Percentiles rank a stretch among this genome's conserved stretches.
These are phyloP conservation scores for Boletus subcaerulescens DNA, from an alignment of 768 basidiomycete species.

Conservation along the genomic window DNA sequence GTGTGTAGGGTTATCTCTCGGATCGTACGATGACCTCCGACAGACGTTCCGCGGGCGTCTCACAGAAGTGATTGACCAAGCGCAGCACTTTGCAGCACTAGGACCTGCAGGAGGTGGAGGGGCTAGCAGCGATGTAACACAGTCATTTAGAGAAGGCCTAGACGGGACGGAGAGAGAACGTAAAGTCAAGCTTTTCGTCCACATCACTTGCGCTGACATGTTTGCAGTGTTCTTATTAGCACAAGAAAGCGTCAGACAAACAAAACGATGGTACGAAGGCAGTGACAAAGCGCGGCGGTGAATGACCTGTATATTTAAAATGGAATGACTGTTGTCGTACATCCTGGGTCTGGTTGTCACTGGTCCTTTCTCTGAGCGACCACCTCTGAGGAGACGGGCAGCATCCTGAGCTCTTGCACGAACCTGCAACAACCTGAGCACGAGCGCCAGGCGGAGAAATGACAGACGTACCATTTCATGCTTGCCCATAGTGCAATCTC, in stretches of 20 bases:
- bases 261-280: conserved; percentile 84
- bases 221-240: conserved; percentile 77
- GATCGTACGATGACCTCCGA: conserved; percentile 3
- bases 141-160: conserved; percentile 84
- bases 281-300: conserved; percentile 53
- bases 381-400: conserved; percentile 22
- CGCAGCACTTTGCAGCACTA: conserved; percentile 79
- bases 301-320: conserved; percentile 10
- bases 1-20: conserved; percentile 5
- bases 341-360: conserved; percentile 9
- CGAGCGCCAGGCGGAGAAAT: background rate
- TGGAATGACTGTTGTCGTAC: background rate
- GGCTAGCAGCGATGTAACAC: conserved; percentile 56
- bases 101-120: conserved; percentile 56
- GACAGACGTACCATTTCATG: conserved; percentile 65
- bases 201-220: conserved; percentile 5
- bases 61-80: conserved; percentile 80
- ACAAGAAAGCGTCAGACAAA: conserved; percentile 74
- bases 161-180: conserved; percentile 91
- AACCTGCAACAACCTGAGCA: conserved; percentile 46
- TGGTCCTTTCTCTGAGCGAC: conserved; percentile 24
- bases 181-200: conserved; percentile 40
- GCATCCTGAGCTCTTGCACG: conserved; percentile 55
- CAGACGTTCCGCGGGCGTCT: conserved; percentile 78
- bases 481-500: conserved; percentile 72